Conservation (phyloP, 2,329 filamentous ascomycete genomes). For the Dryadomyces quercus-mongolicae region DNA sequence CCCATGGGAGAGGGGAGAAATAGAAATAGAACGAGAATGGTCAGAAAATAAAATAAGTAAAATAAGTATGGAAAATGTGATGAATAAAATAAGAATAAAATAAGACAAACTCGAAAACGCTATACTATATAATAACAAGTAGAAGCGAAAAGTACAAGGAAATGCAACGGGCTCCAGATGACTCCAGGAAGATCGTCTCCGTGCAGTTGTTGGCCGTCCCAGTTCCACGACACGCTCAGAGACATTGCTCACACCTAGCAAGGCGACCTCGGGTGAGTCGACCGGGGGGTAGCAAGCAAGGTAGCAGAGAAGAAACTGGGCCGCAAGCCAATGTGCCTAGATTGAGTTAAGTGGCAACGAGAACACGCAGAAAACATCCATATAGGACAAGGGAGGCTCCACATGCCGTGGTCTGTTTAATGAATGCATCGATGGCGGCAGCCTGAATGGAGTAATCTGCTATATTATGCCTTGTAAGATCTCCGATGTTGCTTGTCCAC, state of each 20-base stretch:
- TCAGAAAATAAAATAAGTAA: no score
- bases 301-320: background rate
- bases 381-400: slow-evolving; percentile 5
- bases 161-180: no score
- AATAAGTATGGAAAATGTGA: background rate
- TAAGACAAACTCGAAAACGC: no score
- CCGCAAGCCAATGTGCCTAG: background rate
- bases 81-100: no score
- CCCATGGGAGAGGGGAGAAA: background rate
- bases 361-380: slow-evolving; percentile 5
- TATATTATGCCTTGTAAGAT: background rate
- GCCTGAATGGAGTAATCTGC: background rate
- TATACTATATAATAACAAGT: no score
- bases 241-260: no score
- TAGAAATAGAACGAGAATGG: background rate
- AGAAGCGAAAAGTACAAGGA: no score
- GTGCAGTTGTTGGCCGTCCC: no score
- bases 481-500: background rate
- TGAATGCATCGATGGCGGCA: background rate
- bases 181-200: no score
- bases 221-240: no score
- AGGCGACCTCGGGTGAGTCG: no score
- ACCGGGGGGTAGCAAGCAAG: no score
- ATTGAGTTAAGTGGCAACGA: slow-evolving; percentile 1
- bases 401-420: slow-evolving; percentile 3